Evolutionary conservation across 768 basidiomycete species (phyloP).

Genomic region (Kwoniella europaea): DNA sequence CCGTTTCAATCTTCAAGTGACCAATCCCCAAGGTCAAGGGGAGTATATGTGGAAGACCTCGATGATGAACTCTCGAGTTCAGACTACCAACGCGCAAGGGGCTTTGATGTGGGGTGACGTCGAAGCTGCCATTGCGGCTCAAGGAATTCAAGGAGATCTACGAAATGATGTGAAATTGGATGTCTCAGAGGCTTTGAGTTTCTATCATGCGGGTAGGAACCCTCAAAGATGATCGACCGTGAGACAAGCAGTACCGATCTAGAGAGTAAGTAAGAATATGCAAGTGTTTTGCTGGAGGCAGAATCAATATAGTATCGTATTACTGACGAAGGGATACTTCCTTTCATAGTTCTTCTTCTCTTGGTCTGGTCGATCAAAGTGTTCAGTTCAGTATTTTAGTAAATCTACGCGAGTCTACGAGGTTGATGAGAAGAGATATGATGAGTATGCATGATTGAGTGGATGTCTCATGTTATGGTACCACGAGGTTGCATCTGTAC

Average conservation of each 20-base stretch:
- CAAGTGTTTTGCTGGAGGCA: too few relatives aligned
- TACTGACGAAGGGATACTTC: too few relatives aligned
- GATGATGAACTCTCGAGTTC: background rate
- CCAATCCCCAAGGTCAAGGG: background rate
- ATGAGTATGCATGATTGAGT: too few relatives aligned
- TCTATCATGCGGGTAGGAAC: background rate
- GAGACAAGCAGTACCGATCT: background rate
- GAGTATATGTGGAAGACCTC: background rate
- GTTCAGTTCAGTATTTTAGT: too few relatives aligned
- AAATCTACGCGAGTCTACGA: too few relatives aligned
- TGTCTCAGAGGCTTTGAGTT: background rate
- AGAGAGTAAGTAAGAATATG: background rate
- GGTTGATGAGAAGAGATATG: too few relatives aligned
- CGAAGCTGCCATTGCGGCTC: background rate
- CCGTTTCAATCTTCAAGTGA: background rate
- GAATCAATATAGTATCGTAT: too few relatives aligned
- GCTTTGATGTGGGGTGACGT: background rate
- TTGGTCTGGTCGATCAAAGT: too few relatives aligned
- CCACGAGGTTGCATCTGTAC: background rate
- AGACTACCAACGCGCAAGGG: background rate
- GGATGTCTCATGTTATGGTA: too few relatives aligned
- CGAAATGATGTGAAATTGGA: background rate
- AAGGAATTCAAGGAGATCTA: background rate
- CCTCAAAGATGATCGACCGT: background rate
- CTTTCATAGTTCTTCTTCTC: too few relatives aligned